phyloP scores from a whole-genome alignment of 805 yeast genomes.

The Kodamaea kaohsiungensis region DNA sequence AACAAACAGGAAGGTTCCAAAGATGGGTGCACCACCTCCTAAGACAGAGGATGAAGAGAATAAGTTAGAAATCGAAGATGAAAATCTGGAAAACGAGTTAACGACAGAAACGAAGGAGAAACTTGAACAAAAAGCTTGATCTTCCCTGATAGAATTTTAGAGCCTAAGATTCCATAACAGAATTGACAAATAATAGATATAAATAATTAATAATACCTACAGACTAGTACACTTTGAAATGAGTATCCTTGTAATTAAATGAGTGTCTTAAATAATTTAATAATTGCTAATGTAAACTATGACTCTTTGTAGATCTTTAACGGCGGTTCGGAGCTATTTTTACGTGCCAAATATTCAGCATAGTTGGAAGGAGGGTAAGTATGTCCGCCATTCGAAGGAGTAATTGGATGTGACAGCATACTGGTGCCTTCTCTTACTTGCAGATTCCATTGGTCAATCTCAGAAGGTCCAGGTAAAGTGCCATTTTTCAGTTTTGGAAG shows the following conservation, averaged over 20 bases:
- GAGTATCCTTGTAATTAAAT: background rate
- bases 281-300: background rate
- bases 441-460: conserved; percentile 9
- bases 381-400: background rate
- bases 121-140: background rate
- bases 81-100: background rate
- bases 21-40: conserved; percentile 1
- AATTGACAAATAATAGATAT: no score
- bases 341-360: background rate
- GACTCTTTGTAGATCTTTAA: background rate
- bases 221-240: background rate
- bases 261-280: background rate
- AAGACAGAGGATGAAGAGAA: conserved; percentile 1
- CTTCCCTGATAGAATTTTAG: background rate
- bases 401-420: background rate
- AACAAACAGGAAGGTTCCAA: conserved; percentile 46
- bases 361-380: conserved; percentile 1
- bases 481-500: conserved; percentile 1
- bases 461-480: conserved; percentile 6
- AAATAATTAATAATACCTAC: no score
- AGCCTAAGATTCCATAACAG: no score
- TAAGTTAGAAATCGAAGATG: background rate
- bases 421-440: background rate
- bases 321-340: background rate
- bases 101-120: background rate